A percentile compares a stretch with the other conserved stretches of the same genome.
Evolutionary conservation across 169 alveolate genomes (phyloP).

Genomic region (Perkinsus marinus): DNA sequence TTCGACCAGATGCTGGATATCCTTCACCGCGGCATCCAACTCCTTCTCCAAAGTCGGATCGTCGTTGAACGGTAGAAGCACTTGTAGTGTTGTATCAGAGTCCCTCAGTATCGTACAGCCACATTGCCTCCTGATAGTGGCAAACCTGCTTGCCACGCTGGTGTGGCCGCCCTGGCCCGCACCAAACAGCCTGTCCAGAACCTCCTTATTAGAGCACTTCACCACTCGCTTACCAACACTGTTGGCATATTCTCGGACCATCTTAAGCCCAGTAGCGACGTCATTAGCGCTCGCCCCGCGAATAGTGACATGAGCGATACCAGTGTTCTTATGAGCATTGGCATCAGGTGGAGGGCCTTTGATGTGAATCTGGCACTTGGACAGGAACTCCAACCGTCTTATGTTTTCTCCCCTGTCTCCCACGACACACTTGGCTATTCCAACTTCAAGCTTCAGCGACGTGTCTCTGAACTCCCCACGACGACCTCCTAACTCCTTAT

Average conservation of each 20-base stretch:
- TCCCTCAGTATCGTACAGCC: neutral
- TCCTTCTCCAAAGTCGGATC: neutral
- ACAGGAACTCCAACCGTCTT: neutral
- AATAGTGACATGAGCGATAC: neutral
- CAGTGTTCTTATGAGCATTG: neutral
- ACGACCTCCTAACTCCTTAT: neutral
- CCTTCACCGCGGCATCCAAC: neutral
- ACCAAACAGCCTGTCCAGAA: neutral
- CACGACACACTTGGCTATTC: neutral
- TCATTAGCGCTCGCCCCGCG: neutral
- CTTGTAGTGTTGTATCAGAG: neutral
- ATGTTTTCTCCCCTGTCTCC: neutral
- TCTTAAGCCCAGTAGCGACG: neutral
- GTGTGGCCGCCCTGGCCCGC: neutral
- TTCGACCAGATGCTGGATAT: neutral
- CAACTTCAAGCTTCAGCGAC: neutral
- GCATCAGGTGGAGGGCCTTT: neutral
- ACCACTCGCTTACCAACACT: neutral
- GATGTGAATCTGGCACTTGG: neutral
- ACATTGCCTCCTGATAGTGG: neutral
- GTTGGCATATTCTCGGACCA: neutral
- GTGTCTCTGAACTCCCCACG: neutral
- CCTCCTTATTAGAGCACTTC: neutral
- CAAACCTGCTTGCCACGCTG: neutral
- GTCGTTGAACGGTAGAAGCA: neutral